Conservation (phyloP, 2,329 filamentous ascomycete genomes). For the Beauveria sp. region DNA sequence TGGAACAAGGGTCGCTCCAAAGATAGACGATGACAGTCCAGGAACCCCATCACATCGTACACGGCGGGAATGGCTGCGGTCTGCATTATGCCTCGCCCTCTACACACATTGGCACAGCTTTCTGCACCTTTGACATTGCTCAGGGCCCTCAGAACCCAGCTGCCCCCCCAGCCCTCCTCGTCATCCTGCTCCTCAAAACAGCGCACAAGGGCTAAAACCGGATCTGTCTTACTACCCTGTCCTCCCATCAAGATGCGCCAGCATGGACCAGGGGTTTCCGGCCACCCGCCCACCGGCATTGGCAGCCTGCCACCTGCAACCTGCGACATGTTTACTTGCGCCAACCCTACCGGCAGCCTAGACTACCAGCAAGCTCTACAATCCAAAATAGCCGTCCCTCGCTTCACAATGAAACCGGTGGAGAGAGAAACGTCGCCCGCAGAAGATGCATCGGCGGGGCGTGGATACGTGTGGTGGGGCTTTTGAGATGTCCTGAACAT, state of each 20-base stretch:
- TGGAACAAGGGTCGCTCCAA: not conserved
- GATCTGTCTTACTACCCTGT: conserved; percentile 1
- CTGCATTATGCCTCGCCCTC: not conserved
- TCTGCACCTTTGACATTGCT: not conserved
- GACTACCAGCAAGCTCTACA: not conserved
- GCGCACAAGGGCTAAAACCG: not conserved
- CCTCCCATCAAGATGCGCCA: conserved; percentile 11
- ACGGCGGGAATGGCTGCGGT: not conserved
- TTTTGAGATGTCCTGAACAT: conserved; percentile 4
- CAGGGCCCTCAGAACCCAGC: not conserved
- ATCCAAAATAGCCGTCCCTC: not conserved
- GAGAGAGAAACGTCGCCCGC: conserved; percentile 3
- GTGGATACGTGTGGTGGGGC: conserved; percentile 4
- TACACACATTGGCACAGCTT: not conserved
- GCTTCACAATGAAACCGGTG: not conserved
- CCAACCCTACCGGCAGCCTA: not conserved
- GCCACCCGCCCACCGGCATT: not conserved
- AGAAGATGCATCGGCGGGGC: conserved; percentile 12
- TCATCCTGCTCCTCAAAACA: not conserved
- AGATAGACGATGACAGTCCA: not conserved
- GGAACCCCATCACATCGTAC: not conserved
- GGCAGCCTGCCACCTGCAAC: not conserved
- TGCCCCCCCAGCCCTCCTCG: not conserved
- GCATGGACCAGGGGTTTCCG: conserved; percentile 5
- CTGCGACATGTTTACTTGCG: not conserved